phyloP scores from a whole-genome alignment of 2,329 filamentous ascomycete genomes.

The Coleophoma cylindrospora region DNA sequence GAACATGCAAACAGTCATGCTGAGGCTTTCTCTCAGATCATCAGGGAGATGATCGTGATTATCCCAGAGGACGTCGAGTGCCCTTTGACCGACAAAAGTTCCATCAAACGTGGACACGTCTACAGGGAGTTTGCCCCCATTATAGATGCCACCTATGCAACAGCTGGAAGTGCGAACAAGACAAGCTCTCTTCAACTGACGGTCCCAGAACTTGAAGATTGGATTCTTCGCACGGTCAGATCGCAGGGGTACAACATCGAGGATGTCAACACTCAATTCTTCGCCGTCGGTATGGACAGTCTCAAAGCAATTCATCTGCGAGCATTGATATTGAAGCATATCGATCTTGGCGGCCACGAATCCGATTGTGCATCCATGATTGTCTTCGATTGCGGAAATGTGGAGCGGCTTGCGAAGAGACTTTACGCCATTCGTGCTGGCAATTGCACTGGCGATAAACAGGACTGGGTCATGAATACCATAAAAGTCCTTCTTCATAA shows the following conservation, averaged over 20 bases:
- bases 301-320: slow-evolving; percentile 53
- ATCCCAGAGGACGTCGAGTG: slow-evolving; percentile 36
- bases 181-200: neutral
- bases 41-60: slow-evolving; percentile 45
- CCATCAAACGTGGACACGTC: slow-evolving; percentile 43
- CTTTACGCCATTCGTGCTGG: slow-evolving; percentile 34
- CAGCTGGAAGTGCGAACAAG: neutral
- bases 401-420: slow-evolving; percentile 38
- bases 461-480: too few relatives aligned
- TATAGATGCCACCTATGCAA: slow-evolving; percentile 32
- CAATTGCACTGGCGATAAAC: slow-evolving; percentile 20
- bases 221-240: neutral
- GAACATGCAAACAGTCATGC: slow-evolving; percentile 43
- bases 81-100: slow-evolving; percentile 48
- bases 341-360: slow-evolving; percentile 38
- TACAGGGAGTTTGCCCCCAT: slow-evolving; percentile 38
- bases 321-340: slow-evolving; percentile 41
- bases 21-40: slow-evolving; percentile 48
- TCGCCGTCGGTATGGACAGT: slow-evolving; percentile 51
- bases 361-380: slow-evolving; percentile 47
- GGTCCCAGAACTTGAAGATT: neutral
- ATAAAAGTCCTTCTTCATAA: too few relatives aligned
- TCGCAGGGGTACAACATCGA: neutral
- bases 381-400: slow-evolving; percentile 51
- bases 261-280: slow-evolving; percentile 41